A percentile compares a stretch with the other conserved stretches of the same genome.
phyloP scores from a whole-genome alignment of 2,329 filamentous ascomycete genomes.

The Trichophyton benhamiae region DNA sequence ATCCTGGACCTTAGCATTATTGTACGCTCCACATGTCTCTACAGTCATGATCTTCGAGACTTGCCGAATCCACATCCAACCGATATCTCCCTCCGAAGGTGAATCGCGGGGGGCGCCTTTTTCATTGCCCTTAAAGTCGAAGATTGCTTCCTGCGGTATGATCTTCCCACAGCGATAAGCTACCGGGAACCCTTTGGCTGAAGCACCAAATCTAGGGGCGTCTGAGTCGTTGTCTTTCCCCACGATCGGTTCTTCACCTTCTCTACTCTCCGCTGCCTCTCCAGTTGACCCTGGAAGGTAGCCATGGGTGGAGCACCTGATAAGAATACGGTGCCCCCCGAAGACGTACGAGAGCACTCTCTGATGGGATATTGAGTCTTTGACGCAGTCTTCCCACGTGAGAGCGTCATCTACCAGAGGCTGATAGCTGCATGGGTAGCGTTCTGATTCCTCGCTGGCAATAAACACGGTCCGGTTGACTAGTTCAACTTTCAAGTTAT shows the following conservation, averaged over 20 bases:
- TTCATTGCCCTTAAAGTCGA: conserved; percentile 43
- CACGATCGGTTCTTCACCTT: background rate
- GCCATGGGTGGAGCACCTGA: conserved; percentile 49
- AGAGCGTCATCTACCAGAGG: too few relatives aligned
- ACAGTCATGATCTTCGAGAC: conserved; percentile 29
- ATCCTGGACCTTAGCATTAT: background rate
- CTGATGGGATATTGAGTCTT: conserved; percentile 49
- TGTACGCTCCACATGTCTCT: too few relatives aligned
- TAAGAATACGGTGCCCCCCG: conserved; percentile 38
- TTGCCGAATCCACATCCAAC: conserved; percentile 40
- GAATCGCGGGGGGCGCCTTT: conserved; percentile 20
- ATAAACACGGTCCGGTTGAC: conserved; percentile 51
- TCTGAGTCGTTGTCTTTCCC: background rate
- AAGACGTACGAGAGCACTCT: conserved; percentile 49
- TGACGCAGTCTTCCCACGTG: conserved; percentile 43
- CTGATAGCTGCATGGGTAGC: conserved; percentile 31
- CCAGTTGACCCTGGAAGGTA: conserved; percentile 34
- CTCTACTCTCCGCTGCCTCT: background rate
- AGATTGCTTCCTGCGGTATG: conserved; percentile 35
- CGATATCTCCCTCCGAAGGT: conserved; percentile 30
- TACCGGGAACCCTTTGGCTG: background rate
- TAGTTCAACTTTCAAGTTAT: conserved; percentile 33
- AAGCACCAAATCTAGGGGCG: background rate
- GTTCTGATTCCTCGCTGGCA: conserved; percentile 48
- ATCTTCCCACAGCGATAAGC: conserved; percentile 7